Conservation (phyloP, 1,284 basidiomycete species). For the Ceratobasidium sp. region DNA sequence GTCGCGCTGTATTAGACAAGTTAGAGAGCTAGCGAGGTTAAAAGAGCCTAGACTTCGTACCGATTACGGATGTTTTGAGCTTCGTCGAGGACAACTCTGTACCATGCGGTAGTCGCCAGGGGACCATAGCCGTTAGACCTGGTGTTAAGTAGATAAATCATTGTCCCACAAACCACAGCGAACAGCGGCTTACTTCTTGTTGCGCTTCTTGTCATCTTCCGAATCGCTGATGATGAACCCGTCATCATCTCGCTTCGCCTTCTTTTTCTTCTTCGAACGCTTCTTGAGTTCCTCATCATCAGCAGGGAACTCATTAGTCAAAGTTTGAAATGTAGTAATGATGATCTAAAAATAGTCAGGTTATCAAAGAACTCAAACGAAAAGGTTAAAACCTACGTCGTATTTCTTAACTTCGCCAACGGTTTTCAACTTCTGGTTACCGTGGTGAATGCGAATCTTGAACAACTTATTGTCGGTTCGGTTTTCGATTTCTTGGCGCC, state of each 20-base stretch:
- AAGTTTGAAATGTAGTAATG: constrained; percentile 77
- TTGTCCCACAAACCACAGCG: neutral
- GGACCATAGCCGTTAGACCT: constrained; percentile 58
- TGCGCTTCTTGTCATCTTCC: constrained; percentile 57
- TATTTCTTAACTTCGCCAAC: constrained; percentile 64
- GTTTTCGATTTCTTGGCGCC: constrained; percentile 76
- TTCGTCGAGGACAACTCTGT: constrained; percentile 75
- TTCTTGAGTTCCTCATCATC: constrained; percentile 32
- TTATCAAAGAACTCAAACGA: neutral
- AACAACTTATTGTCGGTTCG: constrained; percentile 75
- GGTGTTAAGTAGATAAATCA: constrained; percentile 51
- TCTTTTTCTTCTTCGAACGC: constrained; percentile 49
- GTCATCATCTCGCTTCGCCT: constrained; percentile 61
- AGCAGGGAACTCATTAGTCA: constrained; percentile 67
- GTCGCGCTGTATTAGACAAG: constrained; percentile 64
- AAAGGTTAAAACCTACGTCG: constrained; percentile 62
- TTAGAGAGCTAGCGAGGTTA: neutral
- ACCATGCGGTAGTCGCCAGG: constrained; percentile 70
- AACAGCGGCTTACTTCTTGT: constrained; percentile 60
- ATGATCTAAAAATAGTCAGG: constrained; percentile 62
- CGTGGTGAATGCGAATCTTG: constrained; percentile 74
- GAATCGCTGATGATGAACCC: constrained; percentile 46
- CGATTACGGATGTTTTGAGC: constrained; percentile 79
- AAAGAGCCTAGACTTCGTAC: constrained; percentile 52
- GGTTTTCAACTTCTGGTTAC: constrained; percentile 72